These are phyloP conservation scores for Cubamyces lactineus DNA, from an alignment of 768 basidiomycete genomes.

Conservation along the genomic window DNA sequence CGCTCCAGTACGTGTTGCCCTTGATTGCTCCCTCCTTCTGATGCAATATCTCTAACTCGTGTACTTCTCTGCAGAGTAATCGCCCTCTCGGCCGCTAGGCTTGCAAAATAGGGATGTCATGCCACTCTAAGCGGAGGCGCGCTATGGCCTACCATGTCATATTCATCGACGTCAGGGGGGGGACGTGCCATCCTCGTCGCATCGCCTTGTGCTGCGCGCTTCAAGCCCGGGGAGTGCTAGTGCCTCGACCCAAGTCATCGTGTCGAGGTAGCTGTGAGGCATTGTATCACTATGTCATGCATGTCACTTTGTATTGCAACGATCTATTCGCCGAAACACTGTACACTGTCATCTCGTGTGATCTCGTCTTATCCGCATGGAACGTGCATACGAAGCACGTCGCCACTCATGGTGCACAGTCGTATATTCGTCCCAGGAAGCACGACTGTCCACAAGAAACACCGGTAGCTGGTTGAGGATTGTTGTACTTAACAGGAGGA, in stretches of 20 bases:
- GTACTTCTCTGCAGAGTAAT: constrained; percentile 32
- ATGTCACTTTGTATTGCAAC: constrained; percentile 27
- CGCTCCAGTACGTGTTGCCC: constrained; percentile 75
- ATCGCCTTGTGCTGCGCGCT: constrained; percentile 31
- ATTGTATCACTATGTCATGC: constrained; percentile 29
- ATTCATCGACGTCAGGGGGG: constrained; percentile 24
- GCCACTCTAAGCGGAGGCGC: constrained; percentile 20
- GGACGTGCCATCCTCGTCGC: constrained; percentile 28
- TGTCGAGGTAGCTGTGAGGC: constrained; percentile 28
- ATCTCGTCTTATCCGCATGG: too few relatives aligned
- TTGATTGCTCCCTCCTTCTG: not conserved
- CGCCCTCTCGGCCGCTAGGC: constrained; percentile 30
- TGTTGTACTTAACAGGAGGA: too few relatives aligned
- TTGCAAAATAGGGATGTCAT: constrained; percentile 32
- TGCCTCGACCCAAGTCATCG: constrained; percentile 24
- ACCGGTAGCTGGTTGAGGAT: too few relatives aligned
- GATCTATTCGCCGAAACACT: constrained; percentile 13
- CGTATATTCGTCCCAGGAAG: too few relatives aligned
- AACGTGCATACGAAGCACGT: too few relatives aligned
- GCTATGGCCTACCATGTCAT: constrained; percentile 16
- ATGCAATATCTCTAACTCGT: not conserved
- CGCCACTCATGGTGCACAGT: too few relatives aligned
- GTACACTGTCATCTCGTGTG: too few relatives aligned
- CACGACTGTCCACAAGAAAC: too few relatives aligned
- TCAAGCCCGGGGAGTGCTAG: constrained; percentile 24